Evolutionary conservation across 1,284 basidiomycete species (phyloP), one percentile per base, ranked within the genome.

Genomic region (Trametes sp.): DNA sequence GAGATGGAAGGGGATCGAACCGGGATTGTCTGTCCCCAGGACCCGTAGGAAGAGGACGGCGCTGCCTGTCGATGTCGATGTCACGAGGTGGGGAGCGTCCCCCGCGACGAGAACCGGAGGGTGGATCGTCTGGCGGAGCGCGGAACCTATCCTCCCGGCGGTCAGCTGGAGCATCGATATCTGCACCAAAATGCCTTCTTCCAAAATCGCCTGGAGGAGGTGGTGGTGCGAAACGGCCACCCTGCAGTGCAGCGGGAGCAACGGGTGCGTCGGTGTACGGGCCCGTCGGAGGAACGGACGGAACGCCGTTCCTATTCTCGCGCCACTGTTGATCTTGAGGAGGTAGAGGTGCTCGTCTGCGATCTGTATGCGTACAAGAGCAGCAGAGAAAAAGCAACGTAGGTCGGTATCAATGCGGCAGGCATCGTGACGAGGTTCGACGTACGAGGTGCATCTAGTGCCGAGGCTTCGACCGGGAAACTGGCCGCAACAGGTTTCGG

Each of bases 371-470:
- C 38, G 19, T 19, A 41, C 19, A 31, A 41, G 9, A 24, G 26
- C 23, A 48, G 31, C 46, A 23, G 21, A 55, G 29, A n/a, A 31
- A 26, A 14, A 41, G 44, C 14, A 23, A 35, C 24, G 33, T 44
- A 16, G 35, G 24, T 59, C 36, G 35, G 44, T 41, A 36, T 13
- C 42, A 36, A 11, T 8, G 16, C 13, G 2, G n/a, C 9, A n/a
- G 33, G 6, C 6, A 54, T 57, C n/a, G 70, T 67, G 60, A 64
- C 67, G 54, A 63, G 66, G 74, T 72, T n/a, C n/a, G n/a, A 82
- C 80, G 75, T 78, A 83, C 81, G 80, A 72, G 64, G 61, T 31
- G 55, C 62, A 44, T 82, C 79, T 68, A 41, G 3, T 66, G 74
- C 70, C 57, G 70, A 59, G 36, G 70, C 23, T 19, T 68, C 61